Evolutionary conservation across 2,329 filamentous ascomycete species (phyloP).

Genomic region (Colletotrichum spaethianum): DNA sequence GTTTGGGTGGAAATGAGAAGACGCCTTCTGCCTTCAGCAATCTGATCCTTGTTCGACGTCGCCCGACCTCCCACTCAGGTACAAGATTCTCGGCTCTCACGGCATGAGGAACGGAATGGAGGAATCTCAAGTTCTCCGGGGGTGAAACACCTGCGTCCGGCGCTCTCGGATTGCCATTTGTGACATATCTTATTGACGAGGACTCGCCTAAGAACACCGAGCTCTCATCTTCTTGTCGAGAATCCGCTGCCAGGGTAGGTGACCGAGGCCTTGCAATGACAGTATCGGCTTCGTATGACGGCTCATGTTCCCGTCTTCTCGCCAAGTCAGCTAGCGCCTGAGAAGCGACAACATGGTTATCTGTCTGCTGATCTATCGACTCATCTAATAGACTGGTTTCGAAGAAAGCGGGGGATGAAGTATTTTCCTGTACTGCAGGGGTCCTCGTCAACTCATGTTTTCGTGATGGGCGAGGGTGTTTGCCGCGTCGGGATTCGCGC

Average conservation of each 20-base stretch:
- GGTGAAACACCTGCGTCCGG: constrained; percentile 35
- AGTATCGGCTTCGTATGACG: neutral
- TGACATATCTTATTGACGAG: constrained; percentile 64
- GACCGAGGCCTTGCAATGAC: neutral
- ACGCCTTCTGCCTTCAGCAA: neutral
- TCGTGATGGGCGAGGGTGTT: constrained; percentile 45
- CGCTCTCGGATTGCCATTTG: constrained; percentile 52
- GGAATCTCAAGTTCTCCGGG: constrained; percentile 45
- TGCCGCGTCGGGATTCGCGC: constrained; percentile 52
- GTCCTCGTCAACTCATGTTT: neutral
- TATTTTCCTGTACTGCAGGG: neutral
- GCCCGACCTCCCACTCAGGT: constrained; percentile 53
- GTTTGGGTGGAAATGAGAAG: constrained; percentile 60
- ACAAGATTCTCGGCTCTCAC: constrained; percentile 52
- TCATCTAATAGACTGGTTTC: neutral
- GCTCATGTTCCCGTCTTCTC: neutral
- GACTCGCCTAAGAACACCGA: constrained; percentile 62
- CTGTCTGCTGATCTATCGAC: neutral
- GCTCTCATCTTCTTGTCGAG: constrained; percentile 33
- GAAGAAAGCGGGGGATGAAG: neutral
- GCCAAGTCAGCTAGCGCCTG: constrained; percentile 1
- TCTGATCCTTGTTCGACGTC: constrained; percentile 49
- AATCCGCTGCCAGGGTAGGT: neutral
- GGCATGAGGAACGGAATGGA: constrained; percentile 51
- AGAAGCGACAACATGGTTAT: constrained; percentile 1